Base-by-base conservation (phyloP, 768 basidiomycete genomes). In the Exsudoporus frostii region DNA sequence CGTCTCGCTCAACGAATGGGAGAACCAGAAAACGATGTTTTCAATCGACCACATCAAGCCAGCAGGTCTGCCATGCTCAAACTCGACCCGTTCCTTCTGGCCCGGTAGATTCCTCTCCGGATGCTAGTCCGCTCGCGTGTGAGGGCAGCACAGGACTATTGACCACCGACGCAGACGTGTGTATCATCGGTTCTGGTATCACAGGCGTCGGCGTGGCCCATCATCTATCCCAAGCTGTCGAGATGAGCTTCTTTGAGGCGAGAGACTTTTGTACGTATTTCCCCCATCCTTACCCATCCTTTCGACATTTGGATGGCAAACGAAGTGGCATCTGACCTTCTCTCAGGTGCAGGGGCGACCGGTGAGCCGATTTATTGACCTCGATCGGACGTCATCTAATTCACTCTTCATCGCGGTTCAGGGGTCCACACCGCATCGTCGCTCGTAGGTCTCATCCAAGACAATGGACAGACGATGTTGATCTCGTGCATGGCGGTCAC, bases 171-270 rank as follows among this genome's bases (percentile, higher is more conserved):
- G 82, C 83, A 3, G 90, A 92, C 60, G 71, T 92, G 9, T 88
- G 84, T 56, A 84, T 92, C 58, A 82, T 93, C 39, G 91, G 91
- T 7, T 82, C 85, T 27, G 90, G 90, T 0, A 85, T 92, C 34
- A 88, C 90, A 1, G 90, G 90, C 17, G 78, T 88, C 7, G 81
- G 83, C 19, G 77, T 82, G 5, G 87, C 88, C 7, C 90, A 88
- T 66, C 87, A 92, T 63, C 73, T 93, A 30, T 73, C 82, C 4
- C 72, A 75, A 46, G 58, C 60, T 7, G 59, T 47, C 36, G 20
- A 20, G 54, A 37, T 55, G 7, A 20, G 25, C 38, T n/a, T 95
- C 11, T 67, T 97, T 8, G 93, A 96, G 64, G 94, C 92, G 5
- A 74, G 94, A 60, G 86, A 91, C 63, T 87, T 94, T 68, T 89